phyloP scores from a whole-genome alignment of 768 basidiomycete genomes.

The Royoungia palumana region DNA sequence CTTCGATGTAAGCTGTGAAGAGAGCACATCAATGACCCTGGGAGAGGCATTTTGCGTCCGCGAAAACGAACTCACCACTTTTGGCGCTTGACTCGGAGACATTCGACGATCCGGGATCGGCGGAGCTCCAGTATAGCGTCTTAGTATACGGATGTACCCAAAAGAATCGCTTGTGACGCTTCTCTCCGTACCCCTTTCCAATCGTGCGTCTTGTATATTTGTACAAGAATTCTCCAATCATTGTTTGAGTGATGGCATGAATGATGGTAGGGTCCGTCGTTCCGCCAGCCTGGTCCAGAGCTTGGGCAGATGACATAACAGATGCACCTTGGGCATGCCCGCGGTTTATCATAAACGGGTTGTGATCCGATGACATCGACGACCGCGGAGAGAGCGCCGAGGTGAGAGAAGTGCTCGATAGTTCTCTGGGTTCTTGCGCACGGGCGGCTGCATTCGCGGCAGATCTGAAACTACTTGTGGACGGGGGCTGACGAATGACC shows the following conservation, averaged over 20 bases:
- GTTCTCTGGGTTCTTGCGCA: constrained; percentile 51
- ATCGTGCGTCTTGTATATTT: constrained; percentile 92
- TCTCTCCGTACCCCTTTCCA: constrained; percentile 87
- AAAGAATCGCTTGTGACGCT: constrained; percentile 92
- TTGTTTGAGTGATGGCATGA: constrained; percentile 97
- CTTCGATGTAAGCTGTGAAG: constrained; percentile 82
- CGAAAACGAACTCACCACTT: constrained; percentile 69
- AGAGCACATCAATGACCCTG: constrained; percentile 1
- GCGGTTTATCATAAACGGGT: constrained; percentile 45
- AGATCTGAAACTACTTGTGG: constrained; percentile 81
- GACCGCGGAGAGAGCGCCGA: constrained; percentile 75
- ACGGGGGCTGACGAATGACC: constrained; percentile 66
- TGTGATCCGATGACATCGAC: constrained; percentile 78
- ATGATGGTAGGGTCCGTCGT: constrained; percentile 88
- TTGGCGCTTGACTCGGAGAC: constrained; percentile 93
- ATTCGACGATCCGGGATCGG: constrained; percentile 86
- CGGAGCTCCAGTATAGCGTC: constrained; percentile 95
- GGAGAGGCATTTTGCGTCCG: constrained; percentile 5
- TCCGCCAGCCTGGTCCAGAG: constrained; percentile 27
- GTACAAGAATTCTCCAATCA: constrained; percentile 99
- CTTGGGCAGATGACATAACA: constrained; percentile 41
- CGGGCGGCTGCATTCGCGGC: constrained; percentile 59
- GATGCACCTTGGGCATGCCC: constrained; percentile 36
- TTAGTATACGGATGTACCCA: constrained; percentile 99
- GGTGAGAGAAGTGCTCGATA: constrained; percentile 66